A percentile compares a stretch with the other conserved stretches of the same genome.
phyloP scores from a whole-genome alignment of 192 early-diverging fungal species.

The Chytriomyces hyalinus region DNA sequence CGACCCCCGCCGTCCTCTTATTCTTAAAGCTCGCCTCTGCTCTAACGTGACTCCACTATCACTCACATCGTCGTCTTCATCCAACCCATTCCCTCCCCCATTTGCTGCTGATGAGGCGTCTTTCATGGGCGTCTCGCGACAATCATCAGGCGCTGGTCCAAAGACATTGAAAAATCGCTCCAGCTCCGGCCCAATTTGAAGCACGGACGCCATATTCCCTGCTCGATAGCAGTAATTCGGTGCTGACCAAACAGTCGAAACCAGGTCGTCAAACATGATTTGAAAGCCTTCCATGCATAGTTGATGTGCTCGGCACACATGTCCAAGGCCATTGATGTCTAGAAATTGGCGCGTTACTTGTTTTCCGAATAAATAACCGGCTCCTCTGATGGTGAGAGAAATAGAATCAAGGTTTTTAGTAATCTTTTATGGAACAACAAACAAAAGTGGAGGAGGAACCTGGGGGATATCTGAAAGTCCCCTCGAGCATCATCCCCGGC shows the following conservation, averaged over 20 bases:
- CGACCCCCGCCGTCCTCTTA: constrained; percentile 1
- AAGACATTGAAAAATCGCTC: constrained; percentile 89
- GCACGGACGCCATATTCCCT: constrained; percentile 82
- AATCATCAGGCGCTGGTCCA: constrained; percentile 82
- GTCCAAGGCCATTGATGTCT: constrained; percentile 75
- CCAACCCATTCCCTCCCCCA: neutral
- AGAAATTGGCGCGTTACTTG: constrained; percentile 80
- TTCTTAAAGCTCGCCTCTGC: neutral
- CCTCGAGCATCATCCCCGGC: constrained; percentile 58
- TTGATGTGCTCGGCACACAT: constrained; percentile 87
- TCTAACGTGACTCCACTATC: neutral
- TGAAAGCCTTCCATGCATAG: constrained; percentile 88
- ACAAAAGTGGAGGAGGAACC: neutral
- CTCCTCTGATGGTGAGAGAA: constrained; percentile 57
- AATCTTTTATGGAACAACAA: no score
- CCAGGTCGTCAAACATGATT: constrained; percentile 82
- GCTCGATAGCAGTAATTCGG: constrained; percentile 86
- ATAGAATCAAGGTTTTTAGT: no score
- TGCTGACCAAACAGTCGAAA: constrained; percentile 89
- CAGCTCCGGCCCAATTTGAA: constrained; percentile 76
- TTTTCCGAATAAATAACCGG: constrained; percentile 86
- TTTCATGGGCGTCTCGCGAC: constrained; percentile 49
- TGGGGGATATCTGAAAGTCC: constrained; percentile 82
- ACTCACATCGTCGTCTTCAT: constrained; percentile 5
- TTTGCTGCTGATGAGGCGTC: neutral